Base-by-base conservation (phyloP, 129 eudicot species). In the Rutidosis leptorrhynchoides region DNA sequence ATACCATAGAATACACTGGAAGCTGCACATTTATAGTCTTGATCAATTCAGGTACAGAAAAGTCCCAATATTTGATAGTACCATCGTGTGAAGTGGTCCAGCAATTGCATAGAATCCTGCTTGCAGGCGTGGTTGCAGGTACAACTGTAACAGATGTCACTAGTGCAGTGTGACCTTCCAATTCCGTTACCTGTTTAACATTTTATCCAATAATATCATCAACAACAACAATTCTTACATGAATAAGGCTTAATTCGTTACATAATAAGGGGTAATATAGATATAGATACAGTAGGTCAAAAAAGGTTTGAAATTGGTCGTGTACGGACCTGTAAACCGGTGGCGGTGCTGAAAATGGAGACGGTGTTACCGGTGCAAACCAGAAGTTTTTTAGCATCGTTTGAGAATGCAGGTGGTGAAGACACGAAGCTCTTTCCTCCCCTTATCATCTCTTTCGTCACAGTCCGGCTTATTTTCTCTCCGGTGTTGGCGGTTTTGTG, bases 71-170 rank as follows among this genome's bases (percentile, higher is more conserved):
- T 71, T 78, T 79, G 75, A 93, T 88, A n/a, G 88, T 85, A 23
- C 95, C 98, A 86, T 93, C 98, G 17, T 83, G 84, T 3, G 98
- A 93, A 27, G 92, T 64, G 0, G 96, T 93, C 98, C 98, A 93
- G 62, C 98, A 93, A 70, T 79, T 73, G 74, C 85, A 67, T 61
- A 93, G 64, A 16, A 85, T 37, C 70, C 71, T 86, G 73, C 75
- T 83, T 23, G 79, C 80, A 29, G 87, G 79, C 9, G 77, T 73
- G 29, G 82, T 24, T 68, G 79, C 82, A 0, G 98, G 98, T 67
- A 83, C 96, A 42, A 93, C 96, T 29, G 75, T 72, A 20, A 93
- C 80, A 62, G 98, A 93, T 27, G 98, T 85, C 80, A 93, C 96
- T 21, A 74, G 62, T 12, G 80, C 95, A 5, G 73, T 71, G 68